phyloP scores from a whole-genome alignment of 352 stramenopile genomes.

The Phytopythium aichiense region DNA sequence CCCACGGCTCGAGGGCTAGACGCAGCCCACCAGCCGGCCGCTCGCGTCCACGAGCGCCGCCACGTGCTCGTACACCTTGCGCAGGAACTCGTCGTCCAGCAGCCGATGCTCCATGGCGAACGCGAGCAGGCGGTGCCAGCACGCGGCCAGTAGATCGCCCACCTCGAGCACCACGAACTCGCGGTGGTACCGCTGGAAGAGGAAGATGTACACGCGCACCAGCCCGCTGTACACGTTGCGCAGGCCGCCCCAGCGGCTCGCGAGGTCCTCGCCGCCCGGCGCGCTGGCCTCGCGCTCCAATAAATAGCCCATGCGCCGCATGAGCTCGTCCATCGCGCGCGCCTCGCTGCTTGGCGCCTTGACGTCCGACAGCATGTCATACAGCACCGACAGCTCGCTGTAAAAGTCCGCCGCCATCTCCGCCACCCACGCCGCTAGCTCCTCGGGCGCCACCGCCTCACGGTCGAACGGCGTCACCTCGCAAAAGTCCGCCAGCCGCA shows the following conservation, averaged over 20 bases:
- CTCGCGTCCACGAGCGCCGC: conserved; percentile 31
- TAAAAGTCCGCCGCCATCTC: conserved; percentile 66
- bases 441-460: conserved; percentile 30
- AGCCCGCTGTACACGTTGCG: conserved; percentile 55
- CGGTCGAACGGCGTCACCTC: conserved; percentile 34
- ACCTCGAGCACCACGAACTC: conserved; percentile 60
- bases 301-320: conserved; percentile 32
- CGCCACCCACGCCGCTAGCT: conserved; percentile 38
- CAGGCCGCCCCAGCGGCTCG: conserved; percentile 27
- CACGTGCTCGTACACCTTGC: conserved; percentile 53
- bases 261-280: conserved; percentile 8
- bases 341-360: conserved; percentile 38
- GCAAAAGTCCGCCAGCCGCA: conserved; percentile 30
- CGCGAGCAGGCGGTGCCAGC: conserved; percentile 57
- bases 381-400: conserved; percentile 57
- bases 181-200: conserved; percentile 50
- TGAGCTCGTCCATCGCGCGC: conserved; percentile 53
- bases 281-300: conserved; percentile 15
- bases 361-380: conserved; percentile 67
- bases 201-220: conserved; percentile 63
- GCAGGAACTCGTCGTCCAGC: conserved; percentile 51
- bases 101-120: conserved; percentile 63
- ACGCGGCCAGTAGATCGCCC: conserved; percentile 41
- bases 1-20: not conserved
- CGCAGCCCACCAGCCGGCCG: not conserved